Percentiles rank a stretch among this genome's conserved stretches.
These are phyloP conservation scores for Alternaria arborescens DNA, from an alignment of 2,329 filamentous ascomycete species.

Conservation along the genomic window DNA sequence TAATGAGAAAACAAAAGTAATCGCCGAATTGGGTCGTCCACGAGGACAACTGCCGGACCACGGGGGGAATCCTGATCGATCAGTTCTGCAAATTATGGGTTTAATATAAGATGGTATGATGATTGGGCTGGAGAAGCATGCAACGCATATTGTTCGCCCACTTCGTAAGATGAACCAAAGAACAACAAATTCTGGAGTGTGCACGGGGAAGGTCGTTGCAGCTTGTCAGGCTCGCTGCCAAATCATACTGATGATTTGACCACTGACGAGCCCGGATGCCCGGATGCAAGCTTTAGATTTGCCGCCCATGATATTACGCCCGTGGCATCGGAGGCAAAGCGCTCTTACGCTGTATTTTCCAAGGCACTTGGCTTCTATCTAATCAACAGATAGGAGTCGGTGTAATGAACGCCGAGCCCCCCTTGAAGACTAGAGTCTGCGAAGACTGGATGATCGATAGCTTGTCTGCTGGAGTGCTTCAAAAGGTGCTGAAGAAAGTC, in stretches of 20 bases:
- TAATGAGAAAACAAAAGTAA: constrained; percentile 31
- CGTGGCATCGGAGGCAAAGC: constrained; percentile 18
- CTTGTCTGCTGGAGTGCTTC: background rate
- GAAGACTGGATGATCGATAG: background rate
- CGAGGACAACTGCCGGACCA: constrained; percentile 38
- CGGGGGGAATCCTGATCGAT: constrained; percentile 34
- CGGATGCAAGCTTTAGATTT: constrained; percentile 22
- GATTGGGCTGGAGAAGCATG: constrained; percentile 36
- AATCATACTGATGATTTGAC: constrained; percentile 12
- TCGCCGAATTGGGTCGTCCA: constrained; percentile 13
- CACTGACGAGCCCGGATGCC: constrained; percentile 13
- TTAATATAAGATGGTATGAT: constrained; percentile 40
- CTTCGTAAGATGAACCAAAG: constrained; percentile 25
- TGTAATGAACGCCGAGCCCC: background rate
- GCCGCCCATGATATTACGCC: constrained; percentile 21
- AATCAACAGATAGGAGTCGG: background rate
- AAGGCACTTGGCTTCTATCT: constrained; percentile 13
- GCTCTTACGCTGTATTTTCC: constrained; percentile 9
- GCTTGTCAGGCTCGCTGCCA: constrained; percentile 21
- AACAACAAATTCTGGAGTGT: constrained; percentile 21
- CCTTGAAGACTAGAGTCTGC: background rate
- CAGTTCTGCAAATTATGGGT: constrained; percentile 33
- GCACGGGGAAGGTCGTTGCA: constrained; percentile 15
- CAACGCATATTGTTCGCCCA: constrained; percentile 28
- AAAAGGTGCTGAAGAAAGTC: background rate